Evolutionary conservation across 257 asterid genomes (phyloP).

Genomic region (Buddleja alternifolia): DNA sequence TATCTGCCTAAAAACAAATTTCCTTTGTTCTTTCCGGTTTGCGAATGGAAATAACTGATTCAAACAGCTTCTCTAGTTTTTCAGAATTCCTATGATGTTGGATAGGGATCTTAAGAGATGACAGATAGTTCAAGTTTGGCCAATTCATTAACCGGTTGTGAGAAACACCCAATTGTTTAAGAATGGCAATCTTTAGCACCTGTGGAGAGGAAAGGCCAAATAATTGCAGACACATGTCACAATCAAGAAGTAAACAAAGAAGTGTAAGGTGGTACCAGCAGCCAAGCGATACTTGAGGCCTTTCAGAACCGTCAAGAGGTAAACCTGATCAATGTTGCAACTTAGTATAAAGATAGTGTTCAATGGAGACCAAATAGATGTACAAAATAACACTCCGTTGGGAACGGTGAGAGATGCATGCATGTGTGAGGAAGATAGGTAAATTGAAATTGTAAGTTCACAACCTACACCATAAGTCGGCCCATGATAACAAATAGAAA

Average conservation of each 20-base stretch:
- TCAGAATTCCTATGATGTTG: slow-evolving; percentile 10
- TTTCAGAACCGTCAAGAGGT: slow-evolving; percentile 84
- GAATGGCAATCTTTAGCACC: slow-evolving; percentile 3
- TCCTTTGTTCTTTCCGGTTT: not conserved
- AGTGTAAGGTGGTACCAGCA: slow-evolving; percentile 70
- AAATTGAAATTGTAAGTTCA: slow-evolving; percentile 2
- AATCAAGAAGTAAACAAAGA: slow-evolving; percentile 27
- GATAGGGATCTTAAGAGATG: slow-evolving; percentile 9
- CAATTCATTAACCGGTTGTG: slow-evolving; percentile 5
- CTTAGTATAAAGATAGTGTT: slow-evolving; percentile 25
- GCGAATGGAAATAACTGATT: not conserved
- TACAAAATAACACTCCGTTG: slow-evolving; percentile 16
- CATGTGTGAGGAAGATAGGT: slow-evolving; percentile 11
- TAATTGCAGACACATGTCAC: slow-evolving; percentile 13
- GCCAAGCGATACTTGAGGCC: slow-evolving; percentile 96
- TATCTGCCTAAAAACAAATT: slow-evolving; percentile 20
- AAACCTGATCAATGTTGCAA: slow-evolving; percentile 65
- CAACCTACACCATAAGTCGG: slow-evolving; percentile 5
- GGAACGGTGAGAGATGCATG: slow-evolving; percentile 16
- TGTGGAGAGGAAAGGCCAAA: slow-evolving; percentile 1
- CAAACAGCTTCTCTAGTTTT: slow-evolving; percentile 25
- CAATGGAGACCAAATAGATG: not conserved
- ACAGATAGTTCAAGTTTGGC: slow-evolving; percentile 18
- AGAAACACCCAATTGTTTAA: slow-evolving; percentile 5
- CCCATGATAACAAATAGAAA: not conserved